Base-by-base conservation (phyloP, 306 rosid genomes). In the Castanea sativa region DNA sequence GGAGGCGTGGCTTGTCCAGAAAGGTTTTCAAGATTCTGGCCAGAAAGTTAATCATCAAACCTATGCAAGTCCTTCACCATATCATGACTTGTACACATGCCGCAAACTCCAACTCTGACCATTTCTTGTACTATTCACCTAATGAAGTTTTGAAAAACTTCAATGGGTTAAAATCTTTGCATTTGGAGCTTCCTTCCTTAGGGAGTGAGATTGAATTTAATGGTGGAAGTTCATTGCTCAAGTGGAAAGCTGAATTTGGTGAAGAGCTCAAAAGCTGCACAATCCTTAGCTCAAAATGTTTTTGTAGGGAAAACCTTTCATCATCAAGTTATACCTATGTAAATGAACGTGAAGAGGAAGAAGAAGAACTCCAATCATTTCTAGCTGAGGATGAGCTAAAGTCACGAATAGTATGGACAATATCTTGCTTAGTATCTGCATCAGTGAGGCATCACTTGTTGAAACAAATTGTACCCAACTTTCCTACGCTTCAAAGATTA, bases 241-340 rank as follows among this genome's bases (percentile, higher is more conserved):
- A 83, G 45, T 87, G 90, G 88, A 84, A 84, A 15, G 86, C 88
- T 13, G 79, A 74, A 32, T 87, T 79, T 68, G 90, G 86, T 0
- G 45, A 55, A 10, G 78, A 63, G 45, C 75, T 87, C 75, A 63
- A 73, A 75, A 73, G 74, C 61, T 84, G 86, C 83, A 63, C 77
- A 19, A 65, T 87, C 21, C 68, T 84, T 45, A 83, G 86, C 8
- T 88, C 88, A 4, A 79, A 79, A 5, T 79, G 84, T n/a, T 10
- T 81, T 56, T 59, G 76, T 25, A 76, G 85, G 71, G 68, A 72
- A 60, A 9, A 77, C n/a, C 4, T 61, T 65, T n/a, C 35, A 2
- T 16, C 7, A 25, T n/a, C 49, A 29, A 73, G 3, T 38, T 38
- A 38, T 45, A 41, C 29, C 75, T 6, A 61, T 30, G 16, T 19